Conservation (phyloP, 2,329 filamentous ascomycete genomes). For the Sarocladium oryzae region DNA sequence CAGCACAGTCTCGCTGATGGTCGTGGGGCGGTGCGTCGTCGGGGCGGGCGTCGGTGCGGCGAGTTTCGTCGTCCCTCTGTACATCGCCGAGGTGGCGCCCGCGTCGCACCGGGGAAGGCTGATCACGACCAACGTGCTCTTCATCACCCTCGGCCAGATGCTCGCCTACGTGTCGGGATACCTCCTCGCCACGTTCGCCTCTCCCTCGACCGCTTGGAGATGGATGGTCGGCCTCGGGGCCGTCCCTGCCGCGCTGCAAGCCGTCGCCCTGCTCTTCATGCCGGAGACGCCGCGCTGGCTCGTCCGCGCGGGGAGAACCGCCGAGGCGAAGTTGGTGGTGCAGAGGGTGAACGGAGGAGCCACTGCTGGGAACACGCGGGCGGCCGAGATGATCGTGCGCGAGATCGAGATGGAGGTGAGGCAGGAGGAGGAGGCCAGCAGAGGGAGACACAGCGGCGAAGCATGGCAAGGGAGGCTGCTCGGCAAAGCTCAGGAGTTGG, state of each 20-base stretch:
- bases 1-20: slow-evolving; percentile 55
- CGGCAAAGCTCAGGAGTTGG: slow-evolving; percentile 46
- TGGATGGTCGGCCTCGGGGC: slow-evolving; percentile 89
- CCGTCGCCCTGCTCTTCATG: slow-evolving; percentile 61
- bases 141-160: slow-evolving; percentile 83
- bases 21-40: slow-evolving; percentile 60
- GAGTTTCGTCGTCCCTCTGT: slow-evolving; percentile 78
- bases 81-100: slow-evolving; percentile 82
- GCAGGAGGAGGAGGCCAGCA: slow-evolving; percentile 55
- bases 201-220: slow-evolving; percentile 61
- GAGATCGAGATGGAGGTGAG: slow-evolving; percentile 68
- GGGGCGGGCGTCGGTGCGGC: slow-evolving; percentile 69
- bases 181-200: slow-evolving; percentile 54
- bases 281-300: slow-evolving; percentile 89
- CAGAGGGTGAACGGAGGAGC: slow-evolving; percentile 52
- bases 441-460: slow-evolving; percentile 24
- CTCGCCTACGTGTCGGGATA: slow-evolving; percentile 83
- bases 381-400: slow-evolving; percentile 55
- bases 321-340: slow-evolving; percentile 60
- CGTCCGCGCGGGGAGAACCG: slow-evolving; percentile 58
- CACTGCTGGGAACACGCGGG: slow-evolving; percentile 31
- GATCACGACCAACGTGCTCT: slow-evolving; percentile 74
- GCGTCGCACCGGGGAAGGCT: slow-evolving; percentile 69
- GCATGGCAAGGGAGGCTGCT: slow-evolving; percentile 28
- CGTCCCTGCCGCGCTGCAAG: slow-evolving; percentile 67